Base-by-base conservation (phyloP, 1,284 basidiomycete genomes). In the Dichomitus squalens region DNA sequence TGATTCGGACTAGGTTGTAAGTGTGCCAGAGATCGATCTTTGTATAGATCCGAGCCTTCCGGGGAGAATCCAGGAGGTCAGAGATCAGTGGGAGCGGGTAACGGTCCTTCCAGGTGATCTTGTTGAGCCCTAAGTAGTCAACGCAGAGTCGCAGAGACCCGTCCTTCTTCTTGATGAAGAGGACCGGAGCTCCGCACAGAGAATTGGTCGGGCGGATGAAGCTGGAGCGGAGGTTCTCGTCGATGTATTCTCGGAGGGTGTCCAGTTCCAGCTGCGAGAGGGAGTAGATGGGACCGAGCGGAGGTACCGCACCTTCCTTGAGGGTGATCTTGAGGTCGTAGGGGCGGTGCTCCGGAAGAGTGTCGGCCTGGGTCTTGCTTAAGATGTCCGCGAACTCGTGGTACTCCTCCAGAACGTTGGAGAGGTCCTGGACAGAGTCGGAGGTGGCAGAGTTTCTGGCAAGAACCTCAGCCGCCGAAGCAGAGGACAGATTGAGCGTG, bases 131-230 rank as follows among this genome's bases (percentile, higher is more conserved):
- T 0, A 73, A 63, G 62, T 78, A 83, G 57, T 83, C 76, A 1
- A 79, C 70, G 52, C 76, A 77, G 0, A 78, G 69, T 0, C 73
- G 63, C 0, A 76, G 61, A 0, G 59, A 52, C 5, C 77, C 74
- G 58, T 76, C 74, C 63, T 81, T 82, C 64, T 82, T 81, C 48
- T 72, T 70, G 33, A 79, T 71, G 57, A 83, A 83, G 0, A 84
- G 69, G 39, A 82, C 66, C 0, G 77, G 78, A 0, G 79, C 64
- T 0, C 66, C 75, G 20, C 68, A 68, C 2, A 74, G 68, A 7
- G 75, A 76, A 7, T 64, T 73, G 1, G 76, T 79, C 16, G 56
- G 63, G 0, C 70, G 64, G 54, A 79, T 78, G 38, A 70, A 71
- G 21, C 74, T 70, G 36, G 66, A 66, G 16, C 60, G 50, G 47